These are phyloP conservation scores for Podaxis sp. DNA, from an alignment of 768 basidiomycete species.

Conservation along the genomic window DNA sequence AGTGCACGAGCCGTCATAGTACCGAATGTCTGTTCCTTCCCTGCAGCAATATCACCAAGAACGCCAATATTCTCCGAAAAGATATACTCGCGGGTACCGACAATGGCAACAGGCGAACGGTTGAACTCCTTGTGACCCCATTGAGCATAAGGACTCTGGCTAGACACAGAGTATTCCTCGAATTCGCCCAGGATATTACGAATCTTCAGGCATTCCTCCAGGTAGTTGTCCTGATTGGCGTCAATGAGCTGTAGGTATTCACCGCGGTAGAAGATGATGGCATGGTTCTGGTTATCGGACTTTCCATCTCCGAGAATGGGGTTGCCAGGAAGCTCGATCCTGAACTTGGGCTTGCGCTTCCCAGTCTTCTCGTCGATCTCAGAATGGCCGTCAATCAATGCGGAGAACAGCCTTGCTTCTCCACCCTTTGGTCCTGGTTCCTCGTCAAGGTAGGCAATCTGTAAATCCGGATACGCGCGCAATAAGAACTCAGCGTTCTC, in stretches of 20 bases:
- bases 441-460: constrained; percentile 98
- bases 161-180: constrained; percentile 88
- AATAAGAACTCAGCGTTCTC: constrained; percentile 98
- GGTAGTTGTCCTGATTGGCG: constrained; percentile 99
- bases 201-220: constrained; percentile 99
- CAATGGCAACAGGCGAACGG: constrained; percentile 91
- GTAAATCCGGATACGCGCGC: constrained; percentile 96
- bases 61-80: constrained; percentile 99
- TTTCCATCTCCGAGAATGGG: constrained; percentile 99
- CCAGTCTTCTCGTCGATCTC: constrained; percentile 88
- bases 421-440: constrained; percentile 87
- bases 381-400: constrained; percentile 96
- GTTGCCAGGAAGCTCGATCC: constrained; percentile 95
- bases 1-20: constrained; percentile 94
- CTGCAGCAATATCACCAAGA: constrained; percentile 97
- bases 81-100: constrained; percentile 98
- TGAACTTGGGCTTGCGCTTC: constrained; percentile 94
- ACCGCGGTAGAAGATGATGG: constrained; percentile 98
- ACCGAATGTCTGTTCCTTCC: constrained; percentile 99
- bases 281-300: constrained; percentile 99
- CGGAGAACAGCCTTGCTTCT: constrained; percentile 87
- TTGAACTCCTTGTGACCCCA: constrained; percentile 94
- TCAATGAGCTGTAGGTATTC: constrained; percentile 99
- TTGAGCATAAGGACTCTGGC: constrained; percentile 93
- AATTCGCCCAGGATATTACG: constrained; percentile 97